Conservation (phyloP, 2,329 filamentous ascomycete genomes). For the Graphilbum ipis-grandicollis region DNA sequence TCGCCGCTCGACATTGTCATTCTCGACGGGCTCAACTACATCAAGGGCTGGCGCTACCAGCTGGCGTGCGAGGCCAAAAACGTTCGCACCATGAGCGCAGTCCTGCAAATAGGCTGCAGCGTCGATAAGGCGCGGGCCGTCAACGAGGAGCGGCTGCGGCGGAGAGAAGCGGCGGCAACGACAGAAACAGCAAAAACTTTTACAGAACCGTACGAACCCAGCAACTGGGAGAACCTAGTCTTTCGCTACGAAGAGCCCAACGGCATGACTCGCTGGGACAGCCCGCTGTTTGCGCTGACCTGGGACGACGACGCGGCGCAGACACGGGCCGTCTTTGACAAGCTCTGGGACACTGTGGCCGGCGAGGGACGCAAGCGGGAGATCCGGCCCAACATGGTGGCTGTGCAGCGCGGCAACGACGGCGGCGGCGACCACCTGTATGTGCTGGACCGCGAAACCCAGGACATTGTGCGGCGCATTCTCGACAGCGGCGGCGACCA, state of each 20-base stretch:
- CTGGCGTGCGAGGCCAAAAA: conserved; percentile 75
- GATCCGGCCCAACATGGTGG: conserved; percentile 59
- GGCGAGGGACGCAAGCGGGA: conserved; percentile 37
- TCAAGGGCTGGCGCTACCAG: conserved; percentile 81
- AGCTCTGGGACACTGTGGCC: conserved; percentile 59
- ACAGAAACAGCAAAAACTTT: neutral
- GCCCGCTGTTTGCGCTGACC: conserved; percentile 61
- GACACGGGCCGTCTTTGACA: conserved; percentile 35
- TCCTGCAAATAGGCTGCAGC: conserved; percentile 47
- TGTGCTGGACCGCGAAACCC: conserved; percentile 61
- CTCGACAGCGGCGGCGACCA: conserved; percentile 46
- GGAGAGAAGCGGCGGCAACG: conserved; percentile 6
- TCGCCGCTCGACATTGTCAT: conserved; percentile 60
- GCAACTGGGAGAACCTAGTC: conserved; percentile 61
- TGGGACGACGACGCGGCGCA: conserved; percentile 57
- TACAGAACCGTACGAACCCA: conserved; percentile 28
- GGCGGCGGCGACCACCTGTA: conserved; percentile 60
- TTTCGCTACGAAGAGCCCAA: conserved; percentile 80
- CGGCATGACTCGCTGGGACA: conserved; percentile 71
- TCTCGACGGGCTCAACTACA: conserved; percentile 69
- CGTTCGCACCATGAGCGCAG: conserved; percentile 54
- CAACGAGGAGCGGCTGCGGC: conserved; percentile 39
- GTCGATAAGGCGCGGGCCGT: conserved; percentile 33
- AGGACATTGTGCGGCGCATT: conserved; percentile 55
- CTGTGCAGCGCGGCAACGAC: conserved; percentile 45